Conservation (phyloP, 148 eudicot species). For the Fagopyrum esculentum region DNA sequence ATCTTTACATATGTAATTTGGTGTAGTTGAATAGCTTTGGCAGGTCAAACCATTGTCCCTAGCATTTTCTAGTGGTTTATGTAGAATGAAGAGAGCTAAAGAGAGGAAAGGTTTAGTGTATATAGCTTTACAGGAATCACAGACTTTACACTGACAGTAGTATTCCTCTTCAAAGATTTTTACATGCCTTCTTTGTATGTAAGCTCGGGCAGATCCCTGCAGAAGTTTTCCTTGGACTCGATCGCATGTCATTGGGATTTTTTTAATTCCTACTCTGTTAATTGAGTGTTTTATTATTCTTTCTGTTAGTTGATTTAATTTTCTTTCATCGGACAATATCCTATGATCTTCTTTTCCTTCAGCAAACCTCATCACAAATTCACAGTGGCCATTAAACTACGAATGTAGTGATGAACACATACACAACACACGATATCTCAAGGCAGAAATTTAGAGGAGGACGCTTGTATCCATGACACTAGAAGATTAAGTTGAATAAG, state of each 20-base stretch:
- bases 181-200: background rate
- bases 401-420: background rate
- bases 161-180: background rate
- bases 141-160: background rate
- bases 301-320: background rate
- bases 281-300: background rate
- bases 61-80: constrained; percentile 2
- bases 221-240: background rate
- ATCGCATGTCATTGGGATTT: background rate
- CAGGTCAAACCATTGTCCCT: background rate
- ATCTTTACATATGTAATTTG: background rate
- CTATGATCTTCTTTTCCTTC: background rate
- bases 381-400: background rate
- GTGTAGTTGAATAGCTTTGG: background rate
- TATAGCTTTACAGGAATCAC: background rate
- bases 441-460: background rate
- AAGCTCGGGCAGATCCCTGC: background rate
- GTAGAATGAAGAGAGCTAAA: background rate
- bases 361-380: background rate
- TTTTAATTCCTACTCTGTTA: too few relatives aligned
- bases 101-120: background rate
- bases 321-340: background rate
- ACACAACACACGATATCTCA: background rate
- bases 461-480: background rate
- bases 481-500: background rate